Conservation (phyloP, 129 eudicot genomes). For the Ambrosia artemisiifolia region DNA sequence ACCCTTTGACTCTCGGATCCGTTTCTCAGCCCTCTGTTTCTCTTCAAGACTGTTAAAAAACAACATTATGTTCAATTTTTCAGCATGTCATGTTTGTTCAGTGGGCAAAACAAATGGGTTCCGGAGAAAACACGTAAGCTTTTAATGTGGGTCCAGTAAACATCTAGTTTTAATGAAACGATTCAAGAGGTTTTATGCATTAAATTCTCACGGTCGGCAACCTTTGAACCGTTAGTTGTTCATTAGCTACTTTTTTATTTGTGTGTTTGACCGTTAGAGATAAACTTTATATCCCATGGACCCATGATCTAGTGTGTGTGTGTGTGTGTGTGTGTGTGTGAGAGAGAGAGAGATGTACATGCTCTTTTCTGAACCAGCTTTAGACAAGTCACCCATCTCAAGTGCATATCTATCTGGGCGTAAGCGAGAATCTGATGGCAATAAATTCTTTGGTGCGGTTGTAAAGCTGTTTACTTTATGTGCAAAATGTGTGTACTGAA, state of each 20-base stretch:
- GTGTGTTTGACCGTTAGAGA: neutral
- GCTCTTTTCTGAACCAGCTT: conserved; percentile 91
- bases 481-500: conserved; percentile 85
- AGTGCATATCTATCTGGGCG: conserved; percentile 94
- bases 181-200: neutral
- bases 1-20: conserved; percentile 69
- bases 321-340: neutral
- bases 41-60: conserved; percentile 64
- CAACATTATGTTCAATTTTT: neutral
- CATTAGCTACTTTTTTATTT: neutral
- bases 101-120: neutral
- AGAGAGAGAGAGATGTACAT: conserved; percentile 50
- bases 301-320: neutral
- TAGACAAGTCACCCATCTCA: conserved; percentile 78
- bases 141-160: too few relatives aligned
- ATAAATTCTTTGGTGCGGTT: conserved; percentile 85
- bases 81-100: neutral
- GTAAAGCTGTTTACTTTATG: conserved; percentile 90
- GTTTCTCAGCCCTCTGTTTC: conserved; percentile 91
- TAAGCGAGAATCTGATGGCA: conserved; percentile 90
- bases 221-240: neutral
- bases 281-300: neutral
- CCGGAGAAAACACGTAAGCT: neutral
- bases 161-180: neutral
- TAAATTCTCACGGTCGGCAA: neutral